Base-by-base conservation (phyloP, 805 yeast genomes). In the Kodamaea fukazawae region DNA sequence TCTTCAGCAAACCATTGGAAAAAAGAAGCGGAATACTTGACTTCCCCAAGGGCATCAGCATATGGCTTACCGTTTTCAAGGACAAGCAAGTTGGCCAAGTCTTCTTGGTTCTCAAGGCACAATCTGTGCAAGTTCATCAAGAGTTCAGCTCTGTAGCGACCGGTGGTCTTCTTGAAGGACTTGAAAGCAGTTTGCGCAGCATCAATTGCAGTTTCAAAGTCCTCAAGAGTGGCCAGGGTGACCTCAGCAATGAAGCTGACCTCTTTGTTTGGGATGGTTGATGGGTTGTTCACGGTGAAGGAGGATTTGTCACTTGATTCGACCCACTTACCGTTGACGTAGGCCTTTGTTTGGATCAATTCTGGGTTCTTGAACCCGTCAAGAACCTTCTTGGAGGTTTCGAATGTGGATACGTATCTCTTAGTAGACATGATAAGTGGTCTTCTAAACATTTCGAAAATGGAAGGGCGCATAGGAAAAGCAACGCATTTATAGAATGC, bases 1-100 rank as follows among this genome's bases (percentile, higher is more conserved):
- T 80, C 86, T 58, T 84, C 93, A 23, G 95, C 72, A 56, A 80
- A 90, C 96, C 97, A 90, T 55, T 87, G 89, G 58, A 86, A 84
- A 61, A 84, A 89, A 5, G 86, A 76, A 1, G 87, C 83, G 7
- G 84, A 81, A 49, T 81, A 79, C 36, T 53, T 58, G 20, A 84
- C 71, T 57, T 85, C 93, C 4, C 89, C 90, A 36, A 63, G 55
- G n/a, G 91, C 81, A 55, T 85, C 93, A 1, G 78, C 72, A 10
- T 71, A 60, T 1, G 90, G 76, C 60, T 85, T 85, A 26, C 95
- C 95, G 55, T 85, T 86, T 55, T 85, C 95, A 45, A 77, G 60
- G 11, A 85, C 78, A 38, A 80, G 67, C 35, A 85, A 56, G 41
- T 59, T 71, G 25, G 88, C 90, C 45, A 85, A 70, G 54, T 84